Evolutionary conservation across 2,329 filamentous ascomycete genomes (phyloP).

Genomic region (Beauveria sp.): DNA sequence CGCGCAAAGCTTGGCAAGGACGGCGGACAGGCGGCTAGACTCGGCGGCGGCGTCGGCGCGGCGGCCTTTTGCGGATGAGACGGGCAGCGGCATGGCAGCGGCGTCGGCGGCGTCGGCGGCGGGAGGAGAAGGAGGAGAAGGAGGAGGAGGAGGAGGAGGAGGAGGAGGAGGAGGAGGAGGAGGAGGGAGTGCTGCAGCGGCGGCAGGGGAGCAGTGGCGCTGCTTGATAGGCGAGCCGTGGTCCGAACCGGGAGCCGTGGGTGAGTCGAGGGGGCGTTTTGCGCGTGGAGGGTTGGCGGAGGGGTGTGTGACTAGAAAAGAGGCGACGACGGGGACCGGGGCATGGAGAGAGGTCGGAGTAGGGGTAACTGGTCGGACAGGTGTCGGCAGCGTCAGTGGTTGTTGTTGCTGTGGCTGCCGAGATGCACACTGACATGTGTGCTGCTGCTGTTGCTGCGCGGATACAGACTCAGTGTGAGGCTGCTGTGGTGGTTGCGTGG

Average conservation of each 20-base stretch:
- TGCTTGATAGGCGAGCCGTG: not conserved
- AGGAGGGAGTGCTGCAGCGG: not conserved
- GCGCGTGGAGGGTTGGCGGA: not conserved
- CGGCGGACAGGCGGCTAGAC: slow-evolving; percentile 16
- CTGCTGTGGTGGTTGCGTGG: not conserved
- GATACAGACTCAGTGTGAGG: too few relatives aligned
- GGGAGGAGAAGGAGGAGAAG: not conserved
- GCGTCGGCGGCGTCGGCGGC: not conserved
- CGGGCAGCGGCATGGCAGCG: not conserved
- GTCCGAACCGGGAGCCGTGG: not conserved
- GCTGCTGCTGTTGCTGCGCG: too few relatives aligned
- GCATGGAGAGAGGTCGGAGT: not conserved
- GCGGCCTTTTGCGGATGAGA: not conserved
- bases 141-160: not conserved
- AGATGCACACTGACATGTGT: too few relatives aligned
- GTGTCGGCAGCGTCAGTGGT: not conserved
- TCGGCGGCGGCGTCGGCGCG: slow-evolving; percentile 7
- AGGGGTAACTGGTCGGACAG: not conserved
- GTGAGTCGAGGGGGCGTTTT: not conserved
- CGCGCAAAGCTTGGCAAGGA: slow-evolving; percentile 26
- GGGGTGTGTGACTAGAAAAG: not conserved
- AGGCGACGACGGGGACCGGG: not conserved
- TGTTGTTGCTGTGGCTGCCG: not conserved
- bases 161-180: not conserved
- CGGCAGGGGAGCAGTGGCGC: not conserved